phyloP scores from a whole-genome alignment of 257 asterid species.

The Coffea eugenioides region DNA sequence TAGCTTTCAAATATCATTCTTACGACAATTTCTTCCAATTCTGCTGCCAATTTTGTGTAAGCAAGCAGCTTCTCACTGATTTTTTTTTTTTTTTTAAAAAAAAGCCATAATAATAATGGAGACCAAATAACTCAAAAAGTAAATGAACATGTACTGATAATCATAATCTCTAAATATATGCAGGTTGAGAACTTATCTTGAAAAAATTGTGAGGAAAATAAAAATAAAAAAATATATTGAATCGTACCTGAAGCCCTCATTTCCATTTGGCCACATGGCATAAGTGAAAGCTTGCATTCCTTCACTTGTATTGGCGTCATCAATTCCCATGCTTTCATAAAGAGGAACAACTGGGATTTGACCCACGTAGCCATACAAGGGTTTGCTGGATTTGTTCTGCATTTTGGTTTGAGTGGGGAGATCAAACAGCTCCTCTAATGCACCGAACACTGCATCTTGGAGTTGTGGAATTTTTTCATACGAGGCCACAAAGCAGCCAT shows the following conservation, averaged over 20 bases:
- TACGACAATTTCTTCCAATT: slow-evolving; percentile 48
- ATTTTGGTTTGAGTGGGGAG: slow-evolving; percentile 63
- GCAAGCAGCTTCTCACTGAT: slow-evolving; percentile 37
- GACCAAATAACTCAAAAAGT: too few relatives aligned
- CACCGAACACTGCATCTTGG: slow-evolving; percentile 32
- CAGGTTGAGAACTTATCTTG: background rate
- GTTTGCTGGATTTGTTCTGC: slow-evolving; percentile 59
- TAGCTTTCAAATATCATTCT: slow-evolving; percentile 68
- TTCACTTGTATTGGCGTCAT: slow-evolving; percentile 47
- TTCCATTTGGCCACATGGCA: slow-evolving; percentile 77
- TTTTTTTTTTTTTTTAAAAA: background rate
- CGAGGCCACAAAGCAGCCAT: slow-evolving; percentile 64
- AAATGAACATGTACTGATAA: too few relatives aligned
- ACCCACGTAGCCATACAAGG: slow-evolving; percentile 76
- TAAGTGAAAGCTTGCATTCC: slow-evolving; percentile 46
- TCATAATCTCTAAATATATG: background rate
- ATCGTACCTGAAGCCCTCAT: slow-evolving; percentile 44
- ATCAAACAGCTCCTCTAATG: slow-evolving; percentile 46
- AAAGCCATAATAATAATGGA: background rate
- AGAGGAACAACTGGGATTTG: slow-evolving; percentile 68
- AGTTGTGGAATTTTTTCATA: slow-evolving; percentile 46
- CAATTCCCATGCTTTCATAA: slow-evolving; percentile 78
- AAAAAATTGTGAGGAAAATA: background rate
- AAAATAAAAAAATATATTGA: background rate
- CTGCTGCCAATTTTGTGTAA: slow-evolving; percentile 57